Evolutionary conservation across 306 rosid genomes (phyloP), one percentile per base, ranked within the genome.

Genomic region (Medicago truncatula): DNA sequence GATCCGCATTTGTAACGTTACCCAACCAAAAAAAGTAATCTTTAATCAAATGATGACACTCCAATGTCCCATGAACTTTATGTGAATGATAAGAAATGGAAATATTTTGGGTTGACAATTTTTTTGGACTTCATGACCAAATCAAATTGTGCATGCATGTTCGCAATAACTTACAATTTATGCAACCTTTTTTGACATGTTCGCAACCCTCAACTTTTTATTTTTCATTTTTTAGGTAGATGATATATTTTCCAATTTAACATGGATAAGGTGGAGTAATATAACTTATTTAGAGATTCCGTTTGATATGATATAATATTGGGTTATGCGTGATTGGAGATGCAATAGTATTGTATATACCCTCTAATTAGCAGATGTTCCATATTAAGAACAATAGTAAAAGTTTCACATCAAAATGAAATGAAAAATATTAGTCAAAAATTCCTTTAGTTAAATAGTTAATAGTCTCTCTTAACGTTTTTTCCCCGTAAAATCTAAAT

Each of bases 21-120:
- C 38, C 15, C 7, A 57, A 59, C 5, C 2, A 0, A 59, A 12
- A 59, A 59, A 1, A 13, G 38, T 28, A 59, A 23, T 59, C 13
- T 7, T 61, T 1, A 15, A 61, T 61, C 12, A 61, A 14, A 58
- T 13, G 12, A 15, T 11, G 20, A 7, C 12, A 52, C 13, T 16
- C 14, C 23, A 14, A 41, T 25, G 28, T 25, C 3, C 28, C 28
- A 3, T 41, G 6, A 17, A 49, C 61, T 50, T 74, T 64, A 75
- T 64, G 73, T 75, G 61, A 34, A 20, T 7, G 9, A 13, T 44
- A 72, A 72, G 78, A 39, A 64, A 64, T 18, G 18, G 17, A 28
- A 65, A 56, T 46, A 14, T 14, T 16, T 9, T 66, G 2, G 57
- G 46, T 66, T 57, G 63, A n/a, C 17, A 66, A 34, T 34, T 34